Base-by-base conservation (phyloP, 345 rosid genomes). In the Dovyalis caffra region DNA sequence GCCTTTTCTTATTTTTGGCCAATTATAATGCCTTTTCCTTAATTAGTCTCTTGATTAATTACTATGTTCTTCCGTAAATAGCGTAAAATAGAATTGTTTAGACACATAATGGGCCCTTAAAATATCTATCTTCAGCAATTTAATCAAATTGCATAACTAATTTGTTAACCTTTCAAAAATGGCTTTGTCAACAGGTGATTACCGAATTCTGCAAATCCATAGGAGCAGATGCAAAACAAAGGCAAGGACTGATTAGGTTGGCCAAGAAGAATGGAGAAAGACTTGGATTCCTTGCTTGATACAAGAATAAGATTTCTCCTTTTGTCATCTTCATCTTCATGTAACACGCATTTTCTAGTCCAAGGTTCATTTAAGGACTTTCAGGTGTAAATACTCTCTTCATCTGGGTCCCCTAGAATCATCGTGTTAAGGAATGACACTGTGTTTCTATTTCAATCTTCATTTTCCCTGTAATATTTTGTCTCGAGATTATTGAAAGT, bases 251-350 rank as follows among this genome's bases (percentile, higher is more conserved):
- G 70, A 95, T 95, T 49, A 88, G 99, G 62, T 74, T 95, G 77
- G 99, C 97, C n/a, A 95, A 92, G 89, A 95, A 92, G 88, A 95
- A 95, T 72, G 99, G 99, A 40, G 98, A 95, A 57, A 89, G 81
- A 74, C 97, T 95, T 69, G 99, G 99, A 3, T 95, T 95, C 81
- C 96, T 92, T 47, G 99, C 98, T 16, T 95, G 83, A 83, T 35
- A 7, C 33, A 62, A 12, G 32, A 6, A 23, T 29, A 63, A 6
- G 61, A 28, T 35, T 26, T 25, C 28, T 9, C 65, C 43, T 37
- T 40, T 76, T 34, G 74, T 56, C 68, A 68, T 61, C 14, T 60
- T 56, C 68, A 68, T 61, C 14, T 60, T 20, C 38, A 26, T 25
- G 49, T 33, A 45, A 74, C 18, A 70, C 28, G 68, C 56, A 40